Base-by-base conservation (phyloP, 2,329 filamentous ascomycete genomes). In the Colletotrichum phormii region DNA sequence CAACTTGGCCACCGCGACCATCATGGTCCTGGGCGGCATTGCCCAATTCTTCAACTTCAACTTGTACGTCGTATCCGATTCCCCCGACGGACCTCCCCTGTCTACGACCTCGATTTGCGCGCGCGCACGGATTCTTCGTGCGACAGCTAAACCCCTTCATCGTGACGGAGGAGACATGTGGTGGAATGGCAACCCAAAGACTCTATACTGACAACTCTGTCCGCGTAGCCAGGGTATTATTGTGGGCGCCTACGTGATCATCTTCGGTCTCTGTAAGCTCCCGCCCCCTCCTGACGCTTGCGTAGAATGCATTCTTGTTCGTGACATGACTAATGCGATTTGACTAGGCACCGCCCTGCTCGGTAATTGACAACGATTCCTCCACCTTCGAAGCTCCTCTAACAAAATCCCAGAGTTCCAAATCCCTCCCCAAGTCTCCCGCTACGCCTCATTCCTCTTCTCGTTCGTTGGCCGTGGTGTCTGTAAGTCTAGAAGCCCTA, bases 391-490 rank as follows among this genome's bases (percentile, higher is more conserved):
- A 55, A 49, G 26, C 49, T 46, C 57, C 59, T 5, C 62, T 71
- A 54, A 66, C 55, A 35, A 12, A 15, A 12, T 63, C 9, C 24
- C 78, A 88, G 97, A 99, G 85, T 97, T 98, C 86, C 93, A 98
- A 84, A 96, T 98, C 78, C 96, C 97, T 63, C 94, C 95, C 72
- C 95, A 98, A 82, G 89, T 98, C 67, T 93, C 95, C 71, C 93
- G 95, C 85, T 98, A 98, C 87, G 96, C 95, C 67, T 97, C 95
- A 12, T 99, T 99, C 88, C 92, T 98, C 84, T 98, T 98, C 88
- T 97, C 94, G 71, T 98, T 99, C 89, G 86, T 98, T 77, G 97
- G 97, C 74, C 95, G 97, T 81, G 97, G 97, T 84, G 88, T 95
- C 82, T 98, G 95, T 98, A 91, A 85, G 95, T 91, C 18, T 49